Evolutionary conservation across 1,284 basidiomycete species (phyloP).

Genomic region (Cutaneotrichosporon sp.): DNA sequence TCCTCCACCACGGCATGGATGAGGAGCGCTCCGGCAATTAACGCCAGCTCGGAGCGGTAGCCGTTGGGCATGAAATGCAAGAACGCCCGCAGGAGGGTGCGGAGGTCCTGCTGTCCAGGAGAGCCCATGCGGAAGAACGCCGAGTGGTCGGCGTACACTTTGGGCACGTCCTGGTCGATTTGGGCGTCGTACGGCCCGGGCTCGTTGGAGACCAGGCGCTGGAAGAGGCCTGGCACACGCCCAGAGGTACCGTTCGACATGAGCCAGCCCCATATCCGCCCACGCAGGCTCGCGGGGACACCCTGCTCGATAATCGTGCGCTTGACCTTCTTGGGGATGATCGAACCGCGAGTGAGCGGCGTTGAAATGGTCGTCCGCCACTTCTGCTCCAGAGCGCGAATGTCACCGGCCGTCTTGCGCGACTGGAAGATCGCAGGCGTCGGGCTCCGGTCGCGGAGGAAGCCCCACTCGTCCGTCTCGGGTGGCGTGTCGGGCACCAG

Average conservation of each 20-base stretch:
- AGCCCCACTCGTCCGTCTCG: constrained; percentile 53
- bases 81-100: constrained; percentile 47
- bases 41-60: constrained; percentile 66
- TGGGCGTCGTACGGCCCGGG: constrained; percentile 60
- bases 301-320: constrained; percentile 73
- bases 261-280: constrained; percentile 76
- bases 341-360: constrained; percentile 64
- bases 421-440: constrained; percentile 44
- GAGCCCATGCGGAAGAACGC: constrained; percentile 38
- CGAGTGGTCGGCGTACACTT: constrained; percentile 46
- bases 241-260: constrained; percentile 72
- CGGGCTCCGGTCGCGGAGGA: constrained; percentile 39
- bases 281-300: constrained; percentile 80
- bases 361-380: constrained; percentile 64
- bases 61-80: constrained; percentile 62
- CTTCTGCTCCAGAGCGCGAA: constrained; percentile 47
- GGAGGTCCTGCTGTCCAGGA: constrained; percentile 45
- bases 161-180: constrained; percentile 65
- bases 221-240: constrained; percentile 69
- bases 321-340: constrained; percentile 80
- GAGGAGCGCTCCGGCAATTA: constrained; percentile 75
- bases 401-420: constrained; percentile 35
- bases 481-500: constrained; percentile 14
- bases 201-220: constrained; percentile 64
- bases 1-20: constrained; percentile 85